A percentile compares a stretch with the other conserved stretches of the same genome.
Conservation (phyloP, 2,329 filamentous ascomycete genomes). For the Myriosclerotinia scirpicola region DNA sequence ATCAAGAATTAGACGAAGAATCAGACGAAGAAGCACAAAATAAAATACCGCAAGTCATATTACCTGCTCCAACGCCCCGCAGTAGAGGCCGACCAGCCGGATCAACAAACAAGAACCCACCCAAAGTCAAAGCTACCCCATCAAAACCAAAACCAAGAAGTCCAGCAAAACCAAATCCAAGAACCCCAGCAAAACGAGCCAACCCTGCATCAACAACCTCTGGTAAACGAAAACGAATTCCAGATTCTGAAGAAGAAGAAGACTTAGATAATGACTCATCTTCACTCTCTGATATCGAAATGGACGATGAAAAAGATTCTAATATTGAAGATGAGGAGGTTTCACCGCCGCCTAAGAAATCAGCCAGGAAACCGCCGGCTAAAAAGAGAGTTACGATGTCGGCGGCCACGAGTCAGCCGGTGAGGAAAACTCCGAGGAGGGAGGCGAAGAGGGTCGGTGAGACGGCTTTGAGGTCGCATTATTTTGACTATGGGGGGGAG, state of each 20-base stretch:
- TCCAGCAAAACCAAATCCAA: conserved; percentile 18
- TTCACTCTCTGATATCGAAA: conserved; percentile 12
- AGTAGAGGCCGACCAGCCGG: conserved; percentile 31
- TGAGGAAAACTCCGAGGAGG: conserved; percentile 34
- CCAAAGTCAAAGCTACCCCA: neutral
- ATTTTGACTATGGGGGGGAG: conserved; percentile 37
- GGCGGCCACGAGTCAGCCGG: conserved; percentile 2
- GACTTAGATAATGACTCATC: conserved; percentile 17
- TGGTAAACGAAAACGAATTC: conserved; percentile 26
- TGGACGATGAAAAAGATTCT: neutral
- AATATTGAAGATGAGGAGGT: conserved; percentile 2
- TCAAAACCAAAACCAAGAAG: conserved; percentile 21
- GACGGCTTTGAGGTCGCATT: conserved; percentile 36
- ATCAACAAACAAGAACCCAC: conserved; percentile 25
- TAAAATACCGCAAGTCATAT: conserved; percentile 11
- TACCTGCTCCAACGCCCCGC: conserved; percentile 23
- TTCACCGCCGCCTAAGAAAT: neutral
- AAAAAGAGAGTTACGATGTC: conserved; percentile 19
- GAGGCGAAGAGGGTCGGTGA: conserved; percentile 35
- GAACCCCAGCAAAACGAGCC: conserved; percentile 20
- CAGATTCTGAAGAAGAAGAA: conserved; percentile 27
- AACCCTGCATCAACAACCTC: neutral
- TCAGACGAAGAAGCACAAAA: conserved; percentile 29
- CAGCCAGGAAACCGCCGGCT: conserved; percentile 17
- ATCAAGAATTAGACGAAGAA: neutral